Evolutionary conservation across 495 filamentous ascomycete genomes (phyloP).

Genomic region (Massariosphaeria phaeospora): DNA sequence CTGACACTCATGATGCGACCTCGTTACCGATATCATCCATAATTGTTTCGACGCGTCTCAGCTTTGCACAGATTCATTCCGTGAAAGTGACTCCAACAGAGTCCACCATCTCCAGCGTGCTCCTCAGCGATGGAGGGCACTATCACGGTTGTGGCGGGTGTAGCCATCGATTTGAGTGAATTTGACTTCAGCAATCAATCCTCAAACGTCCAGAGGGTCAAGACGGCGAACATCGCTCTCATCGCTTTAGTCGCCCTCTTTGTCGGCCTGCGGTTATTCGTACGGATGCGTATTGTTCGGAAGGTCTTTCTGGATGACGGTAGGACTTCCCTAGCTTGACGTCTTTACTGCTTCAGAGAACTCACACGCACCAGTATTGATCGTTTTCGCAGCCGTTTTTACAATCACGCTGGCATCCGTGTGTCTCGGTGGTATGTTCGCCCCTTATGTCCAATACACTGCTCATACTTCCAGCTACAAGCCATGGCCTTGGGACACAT

Average conservation of each 20-base stretch:
- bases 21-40: too few relatives aligned
- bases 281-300: conserved; percentile 13
- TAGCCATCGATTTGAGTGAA: conserved; percentile 2
- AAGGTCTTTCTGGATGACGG: conserved; percentile 27
- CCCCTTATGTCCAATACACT: neutral
- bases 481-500: conserved; percentile 23
- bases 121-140: neutral
- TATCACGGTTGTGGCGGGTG: neutral
- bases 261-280: conserved; percentile 20
- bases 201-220: neutral
- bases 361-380: too few relatives aligned
- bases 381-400: conserved; percentile 20
- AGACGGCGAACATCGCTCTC: conserved; percentile 16
- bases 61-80: neutral
- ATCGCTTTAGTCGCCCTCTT: conserved; percentile 17
- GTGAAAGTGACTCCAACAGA: neutral
- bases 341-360: neutral
- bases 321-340: neutral
- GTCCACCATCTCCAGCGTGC: neutral
- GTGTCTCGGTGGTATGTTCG: conserved; percentile 17
- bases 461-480: conserved; percentile 16
- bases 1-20: too few relatives aligned
- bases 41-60: neutral
- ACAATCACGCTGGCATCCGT: conserved; percentile 22
- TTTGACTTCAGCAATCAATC: conserved; percentile 14